Evolutionary conservation across 768 basidiomycete species (phyloP), one percentile per base, ranked within the genome.

Genomic region (Xerocomus brunneocitrinus): DNA sequence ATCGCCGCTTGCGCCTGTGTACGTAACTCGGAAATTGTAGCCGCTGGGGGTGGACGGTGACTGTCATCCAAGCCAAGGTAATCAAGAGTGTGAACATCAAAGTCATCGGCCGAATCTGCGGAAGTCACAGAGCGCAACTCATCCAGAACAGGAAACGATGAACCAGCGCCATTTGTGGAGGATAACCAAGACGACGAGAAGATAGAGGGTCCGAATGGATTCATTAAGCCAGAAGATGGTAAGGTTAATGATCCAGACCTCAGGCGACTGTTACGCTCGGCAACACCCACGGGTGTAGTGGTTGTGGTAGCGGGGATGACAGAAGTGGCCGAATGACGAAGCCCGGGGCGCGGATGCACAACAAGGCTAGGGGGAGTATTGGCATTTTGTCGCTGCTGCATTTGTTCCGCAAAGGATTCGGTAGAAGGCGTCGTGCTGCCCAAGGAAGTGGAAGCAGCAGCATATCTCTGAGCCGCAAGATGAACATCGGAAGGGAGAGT

Each of bases 401-500:
- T 63, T 74, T 78, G 69, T 68, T 75, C 75, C 69, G 67, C 53
- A 77, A 69, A 75, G 55, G 78, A 74, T 67, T 79, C 75, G 69
- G 81, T 68, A 64, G 72, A 72, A 67, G 82, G 59, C 64, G 75
- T 55, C 44, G 79, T 74, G 63, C 73, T 77, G 41, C 76, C 70
- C 61, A 84, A 68, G 31, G 79, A 81, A 70, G 71, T 79, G 25
- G 84, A 79, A 53, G 84, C 78, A 31, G 85, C 84, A 28, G 85
- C 85, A 71, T 83, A 91, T 53, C 85, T 82, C 70, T 91, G 88
- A 49, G 91, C 85, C 54, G 87, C 89, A 62, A 92, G 84, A 66
- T 89, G 87, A 49, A 95, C 87, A 69, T 95, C 95, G 61, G 94
- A 95, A 73, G 95, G 95, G 66, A 98, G 82, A 78, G 95, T 98